Evolutionary conservation across 1,284 basidiomycete genomes (phyloP).

Genomic region (Sphaerobolus stellatus): DNA sequence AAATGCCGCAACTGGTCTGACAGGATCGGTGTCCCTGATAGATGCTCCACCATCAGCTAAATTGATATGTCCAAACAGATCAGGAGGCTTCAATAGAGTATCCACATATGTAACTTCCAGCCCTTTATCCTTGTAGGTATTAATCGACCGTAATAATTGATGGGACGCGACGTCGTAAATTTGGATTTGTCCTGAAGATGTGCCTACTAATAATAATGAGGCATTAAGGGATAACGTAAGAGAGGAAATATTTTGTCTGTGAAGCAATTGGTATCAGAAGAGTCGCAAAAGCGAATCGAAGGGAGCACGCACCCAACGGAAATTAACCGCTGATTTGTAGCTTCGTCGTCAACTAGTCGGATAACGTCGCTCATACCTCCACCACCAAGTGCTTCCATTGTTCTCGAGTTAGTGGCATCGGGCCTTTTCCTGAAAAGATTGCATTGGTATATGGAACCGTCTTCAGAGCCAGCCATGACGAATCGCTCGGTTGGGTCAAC

Average conservation of each 20-base stretch:
- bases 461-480: constrained; percentile 76
- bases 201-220: constrained; percentile 74
- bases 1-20: constrained; percentile 65
- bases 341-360: constrained; percentile 56
- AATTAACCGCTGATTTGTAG: constrained; percentile 57
- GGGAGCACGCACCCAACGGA: constrained; percentile 50
- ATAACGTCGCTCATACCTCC: constrained; percentile 68
- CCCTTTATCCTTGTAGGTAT: constrained; percentile 57
- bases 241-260: constrained; percentile 64
- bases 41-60: constrained; percentile 50
- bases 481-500: constrained; percentile 85
- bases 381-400: constrained; percentile 73
- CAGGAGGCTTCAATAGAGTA: constrained; percentile 79
- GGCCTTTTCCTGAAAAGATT: constrained; percentile 72
- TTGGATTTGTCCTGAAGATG: constrained; percentile 70
- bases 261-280: constrained; percentile 21
- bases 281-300: neutral
- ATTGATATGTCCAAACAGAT: constrained; percentile 76
- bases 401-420: constrained; percentile 44
- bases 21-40: constrained; percentile 57
- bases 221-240: constrained; percentile 75
- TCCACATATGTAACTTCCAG: constrained; percentile 70
- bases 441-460: constrained; percentile 73
- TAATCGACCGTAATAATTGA: constrained; percentile 81
- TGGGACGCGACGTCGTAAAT: constrained; percentile 88